Conservation (phyloP, 352 stramenopile genomes). For the Phytophthora litchii region DNA sequence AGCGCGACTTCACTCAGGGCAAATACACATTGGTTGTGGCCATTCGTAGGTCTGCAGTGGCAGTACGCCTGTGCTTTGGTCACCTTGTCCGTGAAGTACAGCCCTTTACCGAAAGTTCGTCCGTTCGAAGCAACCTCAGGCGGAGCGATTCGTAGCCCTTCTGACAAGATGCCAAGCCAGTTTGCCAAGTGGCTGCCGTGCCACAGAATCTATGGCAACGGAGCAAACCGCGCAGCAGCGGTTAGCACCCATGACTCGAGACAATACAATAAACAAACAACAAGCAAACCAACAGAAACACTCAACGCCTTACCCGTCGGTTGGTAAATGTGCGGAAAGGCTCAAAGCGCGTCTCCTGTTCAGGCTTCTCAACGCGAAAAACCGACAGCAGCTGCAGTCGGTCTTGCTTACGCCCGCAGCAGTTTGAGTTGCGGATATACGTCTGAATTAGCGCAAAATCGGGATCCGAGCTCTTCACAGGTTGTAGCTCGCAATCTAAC, state of each 20-base stretch:
- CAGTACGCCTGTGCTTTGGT: slow-evolving; percentile 77
- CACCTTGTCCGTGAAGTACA: slow-evolving; percentile 91
- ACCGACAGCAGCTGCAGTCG: slow-evolving; percentile 59
- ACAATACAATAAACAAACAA: slow-evolving; percentile 21
- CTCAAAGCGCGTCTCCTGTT: slow-evolving; percentile 57
- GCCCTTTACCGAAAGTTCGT: slow-evolving; percentile 79
- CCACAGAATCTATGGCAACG: slow-evolving; percentile 76
- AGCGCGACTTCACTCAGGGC: slow-evolving; percentile 73
- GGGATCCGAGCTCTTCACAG: slow-evolving; percentile 43
- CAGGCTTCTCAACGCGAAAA: slow-evolving; percentile 63
- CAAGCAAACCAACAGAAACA: slow-evolving; percentile 21
- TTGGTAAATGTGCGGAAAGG: slow-evolving; percentile 55
- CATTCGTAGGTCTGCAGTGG: slow-evolving; percentile 49
- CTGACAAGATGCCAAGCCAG: slow-evolving; percentile 81
- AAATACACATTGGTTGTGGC: slow-evolving; percentile 58
- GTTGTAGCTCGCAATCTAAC: slow-evolving; percentile 56
- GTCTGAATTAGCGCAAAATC: slow-evolving; percentile 68
- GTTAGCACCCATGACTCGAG: slow-evolving; percentile 16
- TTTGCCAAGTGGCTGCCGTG: slow-evolving; percentile 87
- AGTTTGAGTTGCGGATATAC: slow-evolving; percentile 77
- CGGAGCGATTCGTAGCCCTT: slow-evolving; percentile 83
- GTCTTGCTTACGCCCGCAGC: slow-evolving; percentile 62
- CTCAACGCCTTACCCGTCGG: slow-evolving; percentile 46
- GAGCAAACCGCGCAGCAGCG: slow-evolving; percentile 29
- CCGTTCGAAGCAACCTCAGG: slow-evolving; percentile 77